phyloP scores from a whole-genome alignment of 2,329 filamentous ascomycete genomes.

The Gnomoniopsis sp. region DNA sequence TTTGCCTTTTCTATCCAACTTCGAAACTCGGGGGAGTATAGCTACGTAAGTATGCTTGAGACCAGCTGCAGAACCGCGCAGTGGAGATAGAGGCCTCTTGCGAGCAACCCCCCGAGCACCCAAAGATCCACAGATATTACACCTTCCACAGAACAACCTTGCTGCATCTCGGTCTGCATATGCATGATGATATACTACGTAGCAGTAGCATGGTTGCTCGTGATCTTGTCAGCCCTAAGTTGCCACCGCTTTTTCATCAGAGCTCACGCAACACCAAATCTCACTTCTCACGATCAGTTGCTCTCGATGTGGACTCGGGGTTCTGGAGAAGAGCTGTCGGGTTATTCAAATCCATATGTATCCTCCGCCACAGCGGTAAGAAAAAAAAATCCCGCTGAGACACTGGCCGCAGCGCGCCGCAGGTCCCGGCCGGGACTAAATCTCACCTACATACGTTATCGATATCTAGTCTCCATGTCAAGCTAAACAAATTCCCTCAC shows the following conservation, averaged over 20 bases:
- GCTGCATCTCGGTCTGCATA: not conserved
- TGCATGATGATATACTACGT: not conserved
- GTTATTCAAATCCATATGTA: not conserved
- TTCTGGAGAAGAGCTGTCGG: not conserved
- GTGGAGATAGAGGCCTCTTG: constrained; percentile 14
- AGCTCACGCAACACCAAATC: not conserved
- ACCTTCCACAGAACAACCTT: not conserved
- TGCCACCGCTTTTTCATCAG: constrained; percentile 12
- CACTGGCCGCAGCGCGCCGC: too few relatives aligned
- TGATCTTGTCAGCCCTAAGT: constrained; percentile 14
- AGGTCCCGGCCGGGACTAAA: not conserved
- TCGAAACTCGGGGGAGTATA: not conserved
- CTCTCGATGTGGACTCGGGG: not conserved
- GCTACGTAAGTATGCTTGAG: not conserved
- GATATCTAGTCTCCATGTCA: not conserved
- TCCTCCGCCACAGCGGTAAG: not conserved
- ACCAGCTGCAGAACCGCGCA: constrained; percentile 3
- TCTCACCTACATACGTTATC: not conserved
- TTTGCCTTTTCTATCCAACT: too few relatives aligned
- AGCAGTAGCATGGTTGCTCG: not conserved
- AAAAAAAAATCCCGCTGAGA: not conserved
- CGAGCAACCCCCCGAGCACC: not conserved
- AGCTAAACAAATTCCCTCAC: not conserved
- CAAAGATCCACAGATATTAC: constrained; percentile 3
- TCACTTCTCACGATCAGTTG: not conserved